phyloP scores from a whole-genome alignment of 169 alveolate genomes.

The Cryptosporidium ryanae region DNA sequence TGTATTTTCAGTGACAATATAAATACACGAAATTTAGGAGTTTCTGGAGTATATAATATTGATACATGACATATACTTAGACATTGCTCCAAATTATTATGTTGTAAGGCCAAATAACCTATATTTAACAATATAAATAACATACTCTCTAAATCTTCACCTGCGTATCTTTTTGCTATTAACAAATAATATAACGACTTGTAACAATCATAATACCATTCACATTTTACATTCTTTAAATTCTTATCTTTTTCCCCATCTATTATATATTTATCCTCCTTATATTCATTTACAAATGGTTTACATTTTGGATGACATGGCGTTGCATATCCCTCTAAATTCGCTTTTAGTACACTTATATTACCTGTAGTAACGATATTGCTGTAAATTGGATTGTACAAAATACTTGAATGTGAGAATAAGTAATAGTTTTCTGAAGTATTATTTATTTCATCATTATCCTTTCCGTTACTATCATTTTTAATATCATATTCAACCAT shows the following conservation, averaged over 20 bases:
- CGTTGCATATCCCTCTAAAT: constrained; percentile 67
- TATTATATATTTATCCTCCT: background rate
- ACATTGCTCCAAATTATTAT: constrained; percentile 62
- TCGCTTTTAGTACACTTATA: constrained; percentile 50
- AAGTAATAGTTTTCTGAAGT: background rate
- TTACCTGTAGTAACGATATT: constrained; percentile 67
- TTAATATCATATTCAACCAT: background rate
- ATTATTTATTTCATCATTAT: background rate
- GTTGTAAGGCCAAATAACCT: constrained; percentile 67
- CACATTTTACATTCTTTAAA: constrained; percentile 23
- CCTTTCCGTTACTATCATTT: background rate
- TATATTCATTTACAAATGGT: constrained; percentile 11
- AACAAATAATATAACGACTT: constrained; percentile 26
- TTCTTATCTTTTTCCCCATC: constrained; percentile 22
- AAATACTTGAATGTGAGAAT: constrained; percentile 40
- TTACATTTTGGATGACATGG: constrained; percentile 72
- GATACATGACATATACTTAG: constrained; percentile 61
- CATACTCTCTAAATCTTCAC: constrained; percentile 49
- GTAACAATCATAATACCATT: constrained; percentile 46
- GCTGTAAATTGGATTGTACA: constrained; percentile 51
- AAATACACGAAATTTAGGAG: constrained; percentile 47
- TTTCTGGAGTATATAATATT: constrained; percentile 51
- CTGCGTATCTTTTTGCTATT: constrained; percentile 27
- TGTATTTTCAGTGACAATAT: constrained; percentile 43
- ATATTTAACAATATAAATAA: constrained; percentile 28